phyloP scores from a whole-genome alignment of 371 early-diverging fungal genomes.

The Rhizomucor pusillus region DNA sequence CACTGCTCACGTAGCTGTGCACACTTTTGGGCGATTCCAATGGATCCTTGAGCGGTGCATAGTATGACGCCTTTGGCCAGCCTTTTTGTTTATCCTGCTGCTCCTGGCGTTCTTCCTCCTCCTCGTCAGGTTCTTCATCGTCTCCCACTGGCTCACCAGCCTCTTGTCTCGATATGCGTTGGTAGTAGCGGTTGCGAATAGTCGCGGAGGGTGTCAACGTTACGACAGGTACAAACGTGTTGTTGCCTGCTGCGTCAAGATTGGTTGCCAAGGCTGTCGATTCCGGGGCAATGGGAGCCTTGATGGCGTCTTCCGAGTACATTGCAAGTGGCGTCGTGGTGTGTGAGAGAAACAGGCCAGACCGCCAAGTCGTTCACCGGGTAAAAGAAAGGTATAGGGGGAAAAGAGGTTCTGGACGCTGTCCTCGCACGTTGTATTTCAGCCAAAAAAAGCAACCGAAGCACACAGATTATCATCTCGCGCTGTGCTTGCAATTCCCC shows the following conservation, averaged over 20 bases:
- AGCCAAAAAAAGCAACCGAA: constrained; percentile 10
- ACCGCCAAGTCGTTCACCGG: no score
- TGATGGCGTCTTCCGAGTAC: background rate
- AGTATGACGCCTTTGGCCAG: constrained; percentile 18
- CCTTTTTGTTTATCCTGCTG: constrained; percentile 13
- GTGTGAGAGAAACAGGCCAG: constrained; percentile 3
- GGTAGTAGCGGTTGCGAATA: constrained; percentile 42
- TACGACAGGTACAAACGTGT: constrained; percentile 3
- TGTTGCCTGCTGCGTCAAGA: constrained; percentile 3
- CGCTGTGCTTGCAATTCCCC: no score
- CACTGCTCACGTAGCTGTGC: constrained; percentile 16
- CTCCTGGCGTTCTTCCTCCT: constrained; percentile 12
- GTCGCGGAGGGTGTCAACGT: constrained; percentile 37
- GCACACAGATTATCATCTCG: no score
- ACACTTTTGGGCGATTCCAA: constrained; percentile 16
- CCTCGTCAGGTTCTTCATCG: constrained; percentile 10
- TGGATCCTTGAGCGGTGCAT: constrained; percentile 24
- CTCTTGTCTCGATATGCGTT: constrained; percentile 1
- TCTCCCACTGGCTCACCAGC: constrained; percentile 1
- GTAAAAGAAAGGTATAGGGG: constrained; percentile 1
- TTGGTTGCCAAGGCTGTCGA: background rate
- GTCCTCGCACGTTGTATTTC: constrained; percentile 8
- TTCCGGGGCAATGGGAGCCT: background rate
- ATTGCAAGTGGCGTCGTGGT: constrained; percentile 1
- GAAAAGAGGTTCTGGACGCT: constrained; percentile 17